Conservation (phyloP, 208 protist genomes). For the Leishmania gerbilli region DNA sequence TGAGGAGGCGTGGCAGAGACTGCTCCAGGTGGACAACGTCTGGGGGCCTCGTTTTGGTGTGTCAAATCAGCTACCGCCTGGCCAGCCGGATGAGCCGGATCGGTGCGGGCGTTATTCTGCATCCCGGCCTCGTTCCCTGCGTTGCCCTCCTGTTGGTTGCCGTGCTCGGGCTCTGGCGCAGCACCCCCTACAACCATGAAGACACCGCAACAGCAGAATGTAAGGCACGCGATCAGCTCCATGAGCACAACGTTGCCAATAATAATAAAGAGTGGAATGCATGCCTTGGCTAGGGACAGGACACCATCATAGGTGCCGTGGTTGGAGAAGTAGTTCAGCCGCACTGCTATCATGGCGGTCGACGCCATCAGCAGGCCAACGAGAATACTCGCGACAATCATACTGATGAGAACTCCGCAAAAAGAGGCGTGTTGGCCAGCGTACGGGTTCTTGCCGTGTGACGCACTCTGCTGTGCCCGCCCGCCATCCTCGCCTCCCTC, state of each 20-base stretch:
- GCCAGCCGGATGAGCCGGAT: not conserved
- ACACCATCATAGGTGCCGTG: constrained; percentile 34
- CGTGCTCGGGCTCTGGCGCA: constrained; percentile 1
- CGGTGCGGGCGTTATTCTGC: constrained; percentile 5
- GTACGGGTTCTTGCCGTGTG: constrained; percentile 4
- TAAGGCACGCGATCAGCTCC: constrained; percentile 17
- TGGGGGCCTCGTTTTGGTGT: constrained; percentile 10
- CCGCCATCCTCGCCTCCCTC: not conserved
- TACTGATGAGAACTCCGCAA: constrained; percentile 8
- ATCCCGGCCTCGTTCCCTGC: constrained; percentile 3
- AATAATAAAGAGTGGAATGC: constrained; percentile 69
- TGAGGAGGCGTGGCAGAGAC: not conserved
- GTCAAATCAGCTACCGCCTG: not conserved
- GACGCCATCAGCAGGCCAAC: constrained; percentile 45
- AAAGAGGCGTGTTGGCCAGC: constrained; percentile 15
- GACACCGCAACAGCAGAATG: constrained; percentile 31
- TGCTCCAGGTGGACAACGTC: not conserved
- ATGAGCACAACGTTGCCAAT: constrained; percentile 24
- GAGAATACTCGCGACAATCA: constrained; percentile 25
- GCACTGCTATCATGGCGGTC: constrained; percentile 51
- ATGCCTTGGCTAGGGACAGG: constrained; percentile 32
- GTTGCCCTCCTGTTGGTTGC: constrained; percentile 20
- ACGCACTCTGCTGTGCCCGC: not conserved
- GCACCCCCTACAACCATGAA: not conserved
- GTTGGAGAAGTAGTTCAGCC: constrained; percentile 54